A percentile compares a stretch with the other conserved stretches of the same genome.
phyloP scores from a whole-genome alignment of 2,329 filamentous ascomycete species.

The Bipolaris bicolor region DNA sequence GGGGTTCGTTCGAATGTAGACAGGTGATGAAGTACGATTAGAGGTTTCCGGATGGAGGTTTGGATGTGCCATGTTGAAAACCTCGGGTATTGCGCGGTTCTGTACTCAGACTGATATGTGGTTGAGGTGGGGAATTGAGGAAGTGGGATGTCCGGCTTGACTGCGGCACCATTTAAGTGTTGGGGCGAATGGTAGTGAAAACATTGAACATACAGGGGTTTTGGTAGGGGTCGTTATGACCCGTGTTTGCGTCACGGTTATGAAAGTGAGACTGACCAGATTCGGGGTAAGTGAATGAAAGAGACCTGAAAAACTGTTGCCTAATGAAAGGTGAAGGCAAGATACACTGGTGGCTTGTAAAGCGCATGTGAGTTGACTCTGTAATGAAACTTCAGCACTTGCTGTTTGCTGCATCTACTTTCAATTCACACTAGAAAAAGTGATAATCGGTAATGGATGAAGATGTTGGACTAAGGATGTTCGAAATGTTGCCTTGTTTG shows the following conservation, averaged over 20 bases:
- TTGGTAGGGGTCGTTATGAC: not conserved
- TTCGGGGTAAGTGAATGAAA: not conserved
- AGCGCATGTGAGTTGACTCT: not conserved
- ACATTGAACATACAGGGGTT: not conserved
- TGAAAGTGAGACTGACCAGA: not conserved
- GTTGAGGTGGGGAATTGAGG: not conserved
- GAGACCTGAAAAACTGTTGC: not conserved
- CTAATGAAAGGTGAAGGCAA: not conserved
- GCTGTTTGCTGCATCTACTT: too few species aligned
- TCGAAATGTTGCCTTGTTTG: too few species aligned
- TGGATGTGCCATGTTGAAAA: not conserved
- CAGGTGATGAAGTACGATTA: not conserved
- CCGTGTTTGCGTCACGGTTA: not conserved
- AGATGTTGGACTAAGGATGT: not conserved
- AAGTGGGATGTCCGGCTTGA: not conserved
- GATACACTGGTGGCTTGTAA: not conserved
- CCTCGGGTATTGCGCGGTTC: not conserved
- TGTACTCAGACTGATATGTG: not conserved
- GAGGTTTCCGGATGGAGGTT: not conserved
- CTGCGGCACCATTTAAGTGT: not conserved
- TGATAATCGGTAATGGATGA: not conserved
- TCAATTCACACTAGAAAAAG: not conserved
- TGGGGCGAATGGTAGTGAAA: not conserved
- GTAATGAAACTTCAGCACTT: not conserved
- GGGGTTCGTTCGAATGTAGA: too few species aligned